Percentiles rank a stretch among this genome's conserved stretches.
Conservation (phyloP, 139 green algal species). For the Chlamydomonas eustigma region DNA sequence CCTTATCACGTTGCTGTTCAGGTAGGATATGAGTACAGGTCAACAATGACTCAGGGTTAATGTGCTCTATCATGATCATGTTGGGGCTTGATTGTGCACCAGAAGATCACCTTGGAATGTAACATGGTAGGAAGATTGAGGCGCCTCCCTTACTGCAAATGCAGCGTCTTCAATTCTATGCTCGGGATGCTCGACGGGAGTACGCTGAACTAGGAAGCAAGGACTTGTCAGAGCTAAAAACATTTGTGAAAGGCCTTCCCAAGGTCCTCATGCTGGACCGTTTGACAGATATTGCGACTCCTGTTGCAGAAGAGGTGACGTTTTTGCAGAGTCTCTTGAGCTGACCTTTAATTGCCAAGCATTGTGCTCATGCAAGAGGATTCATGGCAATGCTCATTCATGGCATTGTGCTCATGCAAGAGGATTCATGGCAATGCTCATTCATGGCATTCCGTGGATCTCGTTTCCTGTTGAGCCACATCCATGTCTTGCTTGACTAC, state of each 20-base stretch:
- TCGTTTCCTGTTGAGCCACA: background rate
- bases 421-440: too few relatives aligned
- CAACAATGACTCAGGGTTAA: too few relatives aligned
- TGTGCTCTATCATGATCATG: too few relatives aligned
- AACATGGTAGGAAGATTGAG: too few relatives aligned
- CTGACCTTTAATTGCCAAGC: too few relatives aligned
- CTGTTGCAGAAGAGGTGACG: slow-evolving; percentile 52
- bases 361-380: too few relatives aligned
- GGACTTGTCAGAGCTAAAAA: slow-evolving; percentile 38
- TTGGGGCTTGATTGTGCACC: too few relatives aligned
- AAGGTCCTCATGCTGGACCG: slow-evolving; percentile 52
- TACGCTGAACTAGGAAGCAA: slow-evolving; percentile 45
- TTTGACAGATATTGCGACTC: slow-evolving; percentile 43
- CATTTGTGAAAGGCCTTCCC: slow-evolving; percentile 44
- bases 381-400: too few relatives aligned
- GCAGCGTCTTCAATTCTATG: slow-evolving; percentile 31
- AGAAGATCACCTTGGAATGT: too few relatives aligned
- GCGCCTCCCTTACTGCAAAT: too few relatives aligned
- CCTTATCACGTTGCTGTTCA: slow-evolving; percentile 50
- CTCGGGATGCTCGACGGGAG: slow-evolving; percentile 44
- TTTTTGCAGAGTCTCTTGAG: slow-evolving; percentile 10
- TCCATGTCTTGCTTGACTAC: background rate
- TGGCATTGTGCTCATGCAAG: background rate
- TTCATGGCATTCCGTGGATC: background rate
- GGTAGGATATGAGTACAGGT: too few relatives aligned